Conservation (phyloP, 2,329 filamentous ascomycete genomes). For the Verticillium albo-atrum region DNA sequence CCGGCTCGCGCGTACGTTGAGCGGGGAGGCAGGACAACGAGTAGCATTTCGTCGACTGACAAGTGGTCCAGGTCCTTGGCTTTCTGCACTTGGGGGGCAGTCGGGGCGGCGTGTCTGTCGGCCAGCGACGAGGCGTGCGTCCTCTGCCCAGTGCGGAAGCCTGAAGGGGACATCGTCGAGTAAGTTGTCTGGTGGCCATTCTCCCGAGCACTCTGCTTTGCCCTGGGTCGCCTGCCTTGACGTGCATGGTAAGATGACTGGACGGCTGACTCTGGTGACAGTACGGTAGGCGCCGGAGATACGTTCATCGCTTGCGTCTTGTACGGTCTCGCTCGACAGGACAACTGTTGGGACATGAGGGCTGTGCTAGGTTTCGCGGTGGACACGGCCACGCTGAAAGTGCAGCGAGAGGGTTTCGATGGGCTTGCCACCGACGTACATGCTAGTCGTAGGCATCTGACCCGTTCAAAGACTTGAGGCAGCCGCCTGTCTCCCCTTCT, state of each 20-base stretch:
- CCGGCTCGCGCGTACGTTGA: constrained; percentile 38
- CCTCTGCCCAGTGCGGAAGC: constrained; percentile 36
- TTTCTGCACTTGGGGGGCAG: constrained; percentile 56
- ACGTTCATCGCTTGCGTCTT: constrained; percentile 71
- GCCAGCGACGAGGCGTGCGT: constrained; percentile 27
- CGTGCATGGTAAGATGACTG: too few species aligned
- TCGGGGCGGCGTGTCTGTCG: constrained; percentile 37
- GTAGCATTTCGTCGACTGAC: not conserved
- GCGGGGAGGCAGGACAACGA: not conserved
- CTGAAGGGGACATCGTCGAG: constrained; percentile 49
- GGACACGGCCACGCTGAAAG: constrained; percentile 62
- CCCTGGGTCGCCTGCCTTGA: not conserved
- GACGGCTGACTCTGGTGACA: constrained; percentile 23
- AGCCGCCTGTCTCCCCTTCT: not conserved
- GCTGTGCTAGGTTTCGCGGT: constrained; percentile 57
- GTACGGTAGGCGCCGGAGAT: constrained; percentile 69
- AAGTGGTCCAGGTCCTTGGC: constrained; percentile 34
- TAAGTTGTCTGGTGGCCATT: constrained; percentile 32
- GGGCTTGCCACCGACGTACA: constrained; percentile 36
- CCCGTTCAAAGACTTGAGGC: not conserved
- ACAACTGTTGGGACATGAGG: constrained; percentile 41
- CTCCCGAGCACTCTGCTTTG: not conserved
- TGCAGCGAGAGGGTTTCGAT: constrained; percentile 61
- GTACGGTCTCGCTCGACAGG: constrained; percentile 51
- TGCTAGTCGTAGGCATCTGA: not conserved